Conservation (phyloP, 148 eudicot genomes). For the Rhododendron ferrugineum region DNA sequence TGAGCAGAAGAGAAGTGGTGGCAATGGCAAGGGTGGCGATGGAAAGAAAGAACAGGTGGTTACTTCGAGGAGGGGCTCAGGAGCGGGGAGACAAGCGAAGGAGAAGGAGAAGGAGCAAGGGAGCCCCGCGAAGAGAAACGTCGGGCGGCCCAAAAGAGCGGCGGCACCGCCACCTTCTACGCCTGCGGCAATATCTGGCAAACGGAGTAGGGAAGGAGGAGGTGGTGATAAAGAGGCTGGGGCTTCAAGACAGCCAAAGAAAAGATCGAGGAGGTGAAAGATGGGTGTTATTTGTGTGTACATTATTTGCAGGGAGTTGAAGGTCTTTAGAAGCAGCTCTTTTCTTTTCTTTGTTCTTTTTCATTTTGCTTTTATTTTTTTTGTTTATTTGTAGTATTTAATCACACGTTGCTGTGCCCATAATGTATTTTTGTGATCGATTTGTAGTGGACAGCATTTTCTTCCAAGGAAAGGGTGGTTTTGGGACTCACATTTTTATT, state of each 20-base stretch:
- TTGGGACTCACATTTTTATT: background rate
- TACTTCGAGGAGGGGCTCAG: conserved; percentile 12
- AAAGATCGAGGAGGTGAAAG: conserved; percentile 41
- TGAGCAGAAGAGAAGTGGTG: conserved; percentile 27
- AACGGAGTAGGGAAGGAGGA: conserved; percentile 26
- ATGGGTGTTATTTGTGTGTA: background rate
- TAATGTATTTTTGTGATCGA: conserved; percentile 1
- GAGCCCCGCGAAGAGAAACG: conserved; percentile 23
- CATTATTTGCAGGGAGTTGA: background rate
- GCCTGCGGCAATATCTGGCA: conserved; percentile 19
- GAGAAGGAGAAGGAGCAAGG: conserved; percentile 15
- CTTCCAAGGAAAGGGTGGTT: background rate
- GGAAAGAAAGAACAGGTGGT: conserved; percentile 29
- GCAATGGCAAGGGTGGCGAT: conserved; percentile 21
- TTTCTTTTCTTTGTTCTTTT: background rate
- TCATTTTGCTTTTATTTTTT: background rate
- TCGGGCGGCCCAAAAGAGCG: conserved; percentile 39
- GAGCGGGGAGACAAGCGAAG: conserved; percentile 14
- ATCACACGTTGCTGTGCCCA: background rate
- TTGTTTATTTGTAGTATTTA: background rate
- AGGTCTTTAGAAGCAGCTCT: background rate
- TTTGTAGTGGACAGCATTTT: background rate
- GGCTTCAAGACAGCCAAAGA: conserved; percentile 31
- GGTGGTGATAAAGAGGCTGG: conserved; percentile 21
- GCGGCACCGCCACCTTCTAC: conserved; percentile 23